Conservation (phyloP, 257 asterid genomes). For the Mitragyna speciosa region DNA sequence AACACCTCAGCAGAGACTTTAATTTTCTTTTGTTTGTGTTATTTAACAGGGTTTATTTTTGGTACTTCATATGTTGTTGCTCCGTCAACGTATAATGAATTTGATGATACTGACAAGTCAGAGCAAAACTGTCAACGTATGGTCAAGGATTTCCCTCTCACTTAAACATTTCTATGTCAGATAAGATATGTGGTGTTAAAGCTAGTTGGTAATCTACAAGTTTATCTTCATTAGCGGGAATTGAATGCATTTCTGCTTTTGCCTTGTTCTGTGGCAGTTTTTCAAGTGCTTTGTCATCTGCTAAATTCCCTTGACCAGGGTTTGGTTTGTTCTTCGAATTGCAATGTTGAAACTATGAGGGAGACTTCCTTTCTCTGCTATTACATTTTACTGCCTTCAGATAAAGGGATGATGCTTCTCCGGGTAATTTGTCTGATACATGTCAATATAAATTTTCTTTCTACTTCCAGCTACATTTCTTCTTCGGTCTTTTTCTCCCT, state of each 20-base stretch:
- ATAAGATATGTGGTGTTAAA: background rate
- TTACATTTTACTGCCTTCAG: conserved; percentile 87
- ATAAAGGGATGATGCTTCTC: conserved; percentile 83
- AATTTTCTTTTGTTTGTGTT: conserved; percentile 9
- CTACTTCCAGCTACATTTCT: background rate
- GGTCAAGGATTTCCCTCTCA: conserved; percentile 27
- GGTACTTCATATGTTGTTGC: conserved; percentile 66
- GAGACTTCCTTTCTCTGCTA: conserved; percentile 73
- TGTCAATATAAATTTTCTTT: background rate
- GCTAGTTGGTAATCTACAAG: background rate
- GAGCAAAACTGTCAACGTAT: conserved; percentile 59
- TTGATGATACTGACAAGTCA: conserved; percentile 52
- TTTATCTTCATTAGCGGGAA: background rate
- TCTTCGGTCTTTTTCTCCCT: background rate
- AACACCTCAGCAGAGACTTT: background rate
- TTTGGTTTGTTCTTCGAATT: conserved; percentile 78
- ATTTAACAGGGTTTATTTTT: conserved; percentile 61
- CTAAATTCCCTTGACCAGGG: conserved; percentile 89
- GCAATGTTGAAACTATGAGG: conserved; percentile 68
- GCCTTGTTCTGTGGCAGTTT: conserved; percentile 55
- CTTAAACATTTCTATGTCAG: background rate
- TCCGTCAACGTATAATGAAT: conserved; percentile 52
- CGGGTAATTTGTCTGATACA: conserved; percentile 49
- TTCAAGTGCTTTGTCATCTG: conserved; percentile 64
- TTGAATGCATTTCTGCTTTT: conserved; percentile 16